Evolutionary conservation across 192 early-diverging fungal species (phyloP), one percentile per base, ranked within the genome.

Genomic region (Allomyces macrogynus): DNA sequence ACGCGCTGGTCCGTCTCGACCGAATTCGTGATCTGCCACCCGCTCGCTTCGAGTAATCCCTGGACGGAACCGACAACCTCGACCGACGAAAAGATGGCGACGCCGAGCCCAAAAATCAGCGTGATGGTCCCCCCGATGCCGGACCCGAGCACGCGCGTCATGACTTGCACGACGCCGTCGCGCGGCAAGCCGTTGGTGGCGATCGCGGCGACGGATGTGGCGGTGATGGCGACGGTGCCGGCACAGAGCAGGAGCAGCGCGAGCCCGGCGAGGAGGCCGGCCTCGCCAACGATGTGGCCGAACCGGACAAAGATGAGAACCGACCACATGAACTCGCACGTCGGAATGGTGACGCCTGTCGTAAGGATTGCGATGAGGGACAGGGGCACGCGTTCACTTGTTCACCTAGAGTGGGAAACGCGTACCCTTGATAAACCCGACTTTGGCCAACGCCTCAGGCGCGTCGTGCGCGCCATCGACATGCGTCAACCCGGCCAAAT

Each of bases 91-190:
- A 66, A 60, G 44, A 60, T 23, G n/a, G 65, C 23, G 23, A 66
- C 65, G 10, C 65, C 65, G 1, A 66, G 57, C 23, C 12, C 43
- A 25, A 57, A 66, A 5, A 66, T 23, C 1, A 66, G 20, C 26
- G 65, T 20, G 49, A 66, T 66, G 8, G 44, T 44, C 0, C 65
- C 65, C 11, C 65, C 65, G 32, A 66, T 66, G 10, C 65, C 65
- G 24, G 20, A 14, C 14, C 65, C 65, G 23, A 66, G 65, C 11
- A 44, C 16, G 14, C 57, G 43, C 20, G 65, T 60, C 11, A 66
- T 20, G 32, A 66, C 43, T 11, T 24, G 44, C 16, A 66, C 22
- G 14, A 66, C 44, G 24, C 65, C 65, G 44, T 57, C 16, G 16
- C 49, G 49, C 12, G 49, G 49, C 3, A 57, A 5, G 49, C 49